Conservation (phyloP, 768 basidiomycete genomes). For the Botryobasidium botryosum region DNA sequence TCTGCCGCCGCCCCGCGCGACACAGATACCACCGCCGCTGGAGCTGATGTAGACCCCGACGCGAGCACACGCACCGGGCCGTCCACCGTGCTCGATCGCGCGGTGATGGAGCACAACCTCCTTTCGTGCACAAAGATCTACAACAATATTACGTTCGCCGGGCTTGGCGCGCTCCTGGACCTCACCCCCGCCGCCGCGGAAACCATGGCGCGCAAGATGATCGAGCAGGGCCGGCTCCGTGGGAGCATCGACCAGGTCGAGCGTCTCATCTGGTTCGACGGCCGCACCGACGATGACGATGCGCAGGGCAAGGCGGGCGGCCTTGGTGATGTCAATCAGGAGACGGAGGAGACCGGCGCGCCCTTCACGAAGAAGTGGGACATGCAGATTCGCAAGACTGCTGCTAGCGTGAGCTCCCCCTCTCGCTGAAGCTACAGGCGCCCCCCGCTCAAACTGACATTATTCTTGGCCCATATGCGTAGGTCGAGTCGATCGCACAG, state of each 20-base stretch:
- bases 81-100: conserved; percentile 87
- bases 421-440: neutral
- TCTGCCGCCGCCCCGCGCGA: conserved; percentile 44
- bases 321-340: conserved; percentile 71
- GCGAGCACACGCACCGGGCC: conserved; percentile 76
- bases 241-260: conserved; percentile 95
- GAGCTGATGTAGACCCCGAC: conserved; percentile 18
- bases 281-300: conserved; percentile 69
- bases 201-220: conserved; percentile 96
- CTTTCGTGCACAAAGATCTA: conserved; percentile 94
- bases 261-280: conserved; percentile 86
- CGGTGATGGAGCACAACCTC: conserved; percentile 97
- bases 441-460: neutral
- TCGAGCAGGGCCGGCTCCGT: conserved; percentile 86
- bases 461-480: conserved; percentile 6
- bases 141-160: conserved; percentile 90
- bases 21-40: neutral
- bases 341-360: conserved; percentile 73
- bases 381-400: conserved; percentile 74
- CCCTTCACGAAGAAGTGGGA: conserved; percentile 95
- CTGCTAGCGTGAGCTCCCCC: conserved; percentile 49
- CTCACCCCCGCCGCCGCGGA: conserved; percentile 87
- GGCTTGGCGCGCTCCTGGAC: conserved; percentile 80
- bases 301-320: conserved; percentile 92
- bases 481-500: conserved; percentile 84